Base-by-base conservation (phyloP, 2,329 filamentous ascomycete genomes). In the Gnomoniopsis smithogilvyi region DNA sequence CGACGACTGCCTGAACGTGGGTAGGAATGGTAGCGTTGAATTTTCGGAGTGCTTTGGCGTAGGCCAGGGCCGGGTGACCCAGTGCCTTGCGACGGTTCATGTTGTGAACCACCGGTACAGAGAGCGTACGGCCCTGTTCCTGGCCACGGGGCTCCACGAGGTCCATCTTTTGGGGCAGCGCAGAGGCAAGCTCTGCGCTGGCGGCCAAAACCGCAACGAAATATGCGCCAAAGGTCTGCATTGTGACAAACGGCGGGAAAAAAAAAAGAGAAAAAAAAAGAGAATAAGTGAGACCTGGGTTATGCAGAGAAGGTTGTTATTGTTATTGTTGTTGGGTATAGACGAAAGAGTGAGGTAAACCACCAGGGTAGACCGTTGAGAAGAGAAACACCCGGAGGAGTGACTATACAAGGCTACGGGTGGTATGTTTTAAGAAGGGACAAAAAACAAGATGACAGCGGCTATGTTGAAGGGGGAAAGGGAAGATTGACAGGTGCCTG, bases 1-100 rank as follows among this genome's bases (percentile, higher is more conserved):
- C 56, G 24, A 65, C 63, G 17, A 59, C 56, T 34, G 55, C 54
- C 15, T 47, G 48, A 22, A 65, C 63, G 14, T 52, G 43, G 30
- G 54, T 51, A 2, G 64, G 62, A 14, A 62, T 54, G 30, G 60
- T 53, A 24, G 19, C 54, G 51, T 62, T 62, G 24, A 51, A 65
- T 54, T 65, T 65, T 38, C 60, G 51, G 19, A 64, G 61, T 6
- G 63, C 56, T 51, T 59, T 63, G 55, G 63, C 63, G 30, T 62
- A 34, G 7, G 64, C 62, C 59, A 65, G 49, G 24, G 62, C 64
- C 6, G 62, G 62, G 19, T 64, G 61, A 36, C 55, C 56, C 7
- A 36, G 26, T 22, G 54, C 46, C 55, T 55, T 61, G 54, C 56
- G 34, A 15, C 56, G 57, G 45, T 56, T 41, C 33, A 43, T 57